Percentiles rank a stretch among this genome's conserved stretches.
phyloP scores from a whole-genome alignment of 73 alveolate species.

The Uronychia setigera region DNA sequence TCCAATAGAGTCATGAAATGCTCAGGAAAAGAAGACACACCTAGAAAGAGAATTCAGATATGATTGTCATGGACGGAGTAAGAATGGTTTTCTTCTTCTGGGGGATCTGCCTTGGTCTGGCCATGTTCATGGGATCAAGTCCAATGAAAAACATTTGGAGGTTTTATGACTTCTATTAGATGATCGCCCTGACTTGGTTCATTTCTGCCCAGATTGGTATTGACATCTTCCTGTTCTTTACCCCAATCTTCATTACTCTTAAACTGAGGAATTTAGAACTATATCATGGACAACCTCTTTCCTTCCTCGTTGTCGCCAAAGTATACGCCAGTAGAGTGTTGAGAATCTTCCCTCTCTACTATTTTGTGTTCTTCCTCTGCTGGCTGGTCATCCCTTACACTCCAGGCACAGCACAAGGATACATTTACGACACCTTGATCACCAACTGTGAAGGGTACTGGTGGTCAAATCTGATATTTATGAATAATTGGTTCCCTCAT shows the following conservation, averaged over 20 bases:
- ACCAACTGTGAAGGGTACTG: conserved; percentile 32
- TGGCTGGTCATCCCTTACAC: conserved; percentile 33
- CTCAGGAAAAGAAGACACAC: not conserved
- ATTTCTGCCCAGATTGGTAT: not conserved
- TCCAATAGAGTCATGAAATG: not conserved
- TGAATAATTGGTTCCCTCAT: conserved; percentile 25
- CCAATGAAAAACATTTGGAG: not conserved
- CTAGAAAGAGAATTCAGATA: not conserved
- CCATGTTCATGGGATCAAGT: conserved; percentile 2
- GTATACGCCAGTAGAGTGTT: conserved; percentile 28
- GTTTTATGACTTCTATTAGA: not conserved
- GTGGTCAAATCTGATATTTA: conserved; percentile 40
- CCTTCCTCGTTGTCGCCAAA: conserved; percentile 2
- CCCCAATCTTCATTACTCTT: not conserved
- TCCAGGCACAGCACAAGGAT: conserved; percentile 18
- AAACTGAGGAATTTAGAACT: not conserved
- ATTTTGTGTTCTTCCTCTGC: conserved; percentile 38
- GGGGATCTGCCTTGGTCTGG: conserved; percentile 1
- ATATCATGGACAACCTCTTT: no score
- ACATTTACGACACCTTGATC: not conserved
- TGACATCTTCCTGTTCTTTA: not conserved
- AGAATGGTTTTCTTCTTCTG: not conserved
- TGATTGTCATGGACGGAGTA: not conserved
- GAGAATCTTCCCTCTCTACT: conserved; percentile 31
- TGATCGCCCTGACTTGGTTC: not conserved